These are phyloP conservation scores for Candolleomyces eurysporus DNA, from an alignment of 768 basidiomycete genomes.

Conservation along the genomic window DNA sequence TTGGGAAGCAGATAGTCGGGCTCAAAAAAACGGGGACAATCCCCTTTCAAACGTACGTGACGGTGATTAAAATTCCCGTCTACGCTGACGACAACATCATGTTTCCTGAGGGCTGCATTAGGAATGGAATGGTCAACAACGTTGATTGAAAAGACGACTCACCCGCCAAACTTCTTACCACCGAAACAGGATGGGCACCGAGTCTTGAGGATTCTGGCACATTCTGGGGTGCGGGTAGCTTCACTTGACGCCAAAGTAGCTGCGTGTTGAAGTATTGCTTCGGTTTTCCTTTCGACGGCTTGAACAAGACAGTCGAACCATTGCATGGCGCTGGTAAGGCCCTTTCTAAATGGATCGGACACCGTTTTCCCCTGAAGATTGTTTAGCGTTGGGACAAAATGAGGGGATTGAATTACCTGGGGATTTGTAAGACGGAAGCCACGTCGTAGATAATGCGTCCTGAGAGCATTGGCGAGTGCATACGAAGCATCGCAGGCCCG, in stretches of 20 bases:
- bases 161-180: slow-evolving; percentile 19
- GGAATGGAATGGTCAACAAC: too few relatives aligned
- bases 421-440: background rate
- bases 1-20: slow-evolving; percentile 32
- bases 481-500: background rate
- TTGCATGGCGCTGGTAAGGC: slow-evolving; percentile 14
- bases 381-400: background rate
- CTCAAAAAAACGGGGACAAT: slow-evolving; percentile 30
- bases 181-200: slow-evolving; percentile 34
- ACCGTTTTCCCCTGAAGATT: slow-evolving; percentile 18
- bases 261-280: background rate
- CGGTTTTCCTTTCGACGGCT: slow-evolving; percentile 6
- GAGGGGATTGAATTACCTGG: background rate
- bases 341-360: slow-evolving; percentile 27
- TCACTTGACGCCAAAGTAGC: background rate
- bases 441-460: background rate
- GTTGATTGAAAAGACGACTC: slow-evolving; percentile 13
- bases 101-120: slow-evolving; percentile 22
- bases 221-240: slow-evolving; percentile 6
- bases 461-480: background rate
- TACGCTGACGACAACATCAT: slow-evolving; percentile 32
- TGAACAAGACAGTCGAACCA: slow-evolving; percentile 13
- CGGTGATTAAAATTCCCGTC: slow-evolving; percentile 39
- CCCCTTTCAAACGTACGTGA: slow-evolving; percentile 26
- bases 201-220: slow-evolving; percentile 21